A percentile compares a stretch with the other conserved stretches of the same genome.
Evolutionary conservation across 2,329 filamentous ascomycete genomes (phyloP).

Genomic region (Ophiostoma sp.): DNA sequence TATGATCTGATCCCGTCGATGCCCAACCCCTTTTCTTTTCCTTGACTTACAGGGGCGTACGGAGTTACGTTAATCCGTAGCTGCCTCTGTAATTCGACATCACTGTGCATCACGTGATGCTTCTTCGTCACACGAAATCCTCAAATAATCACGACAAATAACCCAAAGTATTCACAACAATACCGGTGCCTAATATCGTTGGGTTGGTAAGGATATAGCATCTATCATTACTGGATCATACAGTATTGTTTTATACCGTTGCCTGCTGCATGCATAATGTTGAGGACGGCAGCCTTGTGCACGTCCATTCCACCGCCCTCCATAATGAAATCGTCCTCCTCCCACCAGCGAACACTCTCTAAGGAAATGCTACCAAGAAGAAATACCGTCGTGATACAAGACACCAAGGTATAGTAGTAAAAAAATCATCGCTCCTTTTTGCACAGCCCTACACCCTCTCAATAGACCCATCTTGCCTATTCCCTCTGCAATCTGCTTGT

Average conservation of each 20-base stretch:
- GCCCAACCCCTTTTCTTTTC: no score
- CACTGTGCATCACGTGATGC: no score
- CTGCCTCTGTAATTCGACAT: no score
- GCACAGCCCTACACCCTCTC: background rate
- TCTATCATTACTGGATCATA: conserved; percentile 18
- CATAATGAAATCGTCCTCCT: background rate
- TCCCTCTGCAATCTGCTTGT: no score
- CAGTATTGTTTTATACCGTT: background rate
- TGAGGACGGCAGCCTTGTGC: background rate
- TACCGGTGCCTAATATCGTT: background rate
- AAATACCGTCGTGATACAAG: background rate
- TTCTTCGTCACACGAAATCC: no score
- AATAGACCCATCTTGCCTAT: no score
- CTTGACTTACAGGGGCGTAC: no score
- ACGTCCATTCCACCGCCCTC: background rate
- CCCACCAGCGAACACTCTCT: background rate
- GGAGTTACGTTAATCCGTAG: no score
- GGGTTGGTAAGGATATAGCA: background rate
- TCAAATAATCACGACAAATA: no score
- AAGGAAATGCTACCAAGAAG: conserved; percentile 3
- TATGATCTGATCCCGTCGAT: no score
- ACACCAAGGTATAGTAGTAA: conserved; percentile 15
- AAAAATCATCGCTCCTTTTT: conserved; percentile 1
- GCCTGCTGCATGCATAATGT: background rate
- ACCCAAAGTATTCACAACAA: no score